phyloP scores from a whole-genome alignment of 176 grass and related monocot species.

The Typha latifolia region DNA sequence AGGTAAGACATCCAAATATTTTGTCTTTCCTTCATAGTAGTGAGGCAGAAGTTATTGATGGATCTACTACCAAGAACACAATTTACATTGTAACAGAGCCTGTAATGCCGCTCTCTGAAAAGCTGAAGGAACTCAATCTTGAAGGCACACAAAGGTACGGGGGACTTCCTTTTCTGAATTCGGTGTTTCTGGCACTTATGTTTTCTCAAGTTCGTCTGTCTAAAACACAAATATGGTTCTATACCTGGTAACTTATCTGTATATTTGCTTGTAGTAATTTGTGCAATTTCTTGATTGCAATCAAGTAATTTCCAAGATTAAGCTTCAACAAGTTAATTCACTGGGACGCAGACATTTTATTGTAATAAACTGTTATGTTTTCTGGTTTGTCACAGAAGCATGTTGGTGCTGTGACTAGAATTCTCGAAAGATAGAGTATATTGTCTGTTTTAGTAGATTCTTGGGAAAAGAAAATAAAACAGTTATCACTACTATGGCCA shows the following conservation, averaged over 20 bases:
- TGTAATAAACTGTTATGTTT: neutral
- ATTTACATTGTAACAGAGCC: constrained; percentile 98
- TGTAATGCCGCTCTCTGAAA: constrained; percentile 89
- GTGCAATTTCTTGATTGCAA: neutral
- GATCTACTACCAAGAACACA: constrained; percentile 60
- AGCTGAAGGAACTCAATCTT: constrained; percentile 85
- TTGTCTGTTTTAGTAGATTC: too few species aligned
- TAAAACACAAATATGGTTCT: neutral
- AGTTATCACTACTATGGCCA: too few species aligned
- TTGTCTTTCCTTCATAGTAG: constrained; percentile 98
- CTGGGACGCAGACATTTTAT: neutral
- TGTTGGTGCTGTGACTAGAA: neutral
- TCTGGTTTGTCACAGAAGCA: neutral
- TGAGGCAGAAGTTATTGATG: constrained; percentile 79
- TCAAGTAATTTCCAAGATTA: neutral
- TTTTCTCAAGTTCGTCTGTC: neutral
- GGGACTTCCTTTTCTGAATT: constrained; percentile 5
- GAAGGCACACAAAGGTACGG: constrained; percentile 80
- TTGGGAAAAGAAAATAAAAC: too few species aligned
- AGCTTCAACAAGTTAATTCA: neutral
- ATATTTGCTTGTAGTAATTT: neutral
- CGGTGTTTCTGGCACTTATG: neutral
- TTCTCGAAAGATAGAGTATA: too few species aligned
- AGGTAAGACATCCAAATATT: constrained; percentile 99
- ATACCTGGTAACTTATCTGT: neutral